Conservation (phyloP, 768 basidiomycete genomes). For the Nidularia sp. region DNA sequence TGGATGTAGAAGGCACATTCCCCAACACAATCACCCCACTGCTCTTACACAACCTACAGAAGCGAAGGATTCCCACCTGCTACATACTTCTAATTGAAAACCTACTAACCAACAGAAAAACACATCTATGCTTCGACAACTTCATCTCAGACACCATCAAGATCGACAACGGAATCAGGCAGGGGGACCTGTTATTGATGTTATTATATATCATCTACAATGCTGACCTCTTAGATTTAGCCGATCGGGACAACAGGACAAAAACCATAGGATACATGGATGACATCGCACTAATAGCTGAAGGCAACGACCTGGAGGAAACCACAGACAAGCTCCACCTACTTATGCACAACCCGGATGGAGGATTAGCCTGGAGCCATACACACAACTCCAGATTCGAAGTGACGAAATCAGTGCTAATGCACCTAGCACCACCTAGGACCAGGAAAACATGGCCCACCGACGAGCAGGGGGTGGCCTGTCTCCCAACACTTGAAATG, state of each 20-base stretch:
- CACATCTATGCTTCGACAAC: conserved; percentile 12
- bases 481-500: neutral
- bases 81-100: conserved; percentile 12
- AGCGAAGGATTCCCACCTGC: conserved; percentile 15
- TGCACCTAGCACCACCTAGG: conserved; percentile 11
- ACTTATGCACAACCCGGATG: conserved; percentile 18
- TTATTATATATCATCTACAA: conserved; percentile 21
- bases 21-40: conserved; percentile 26
- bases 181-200: conserved; percentile 16
- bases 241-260: conserved; percentile 1
- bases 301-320: conserved; percentile 13
- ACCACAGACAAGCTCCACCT: conserved; percentile 13
- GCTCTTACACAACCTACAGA: conserved; percentile 25
- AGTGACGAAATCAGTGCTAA: conserved; percentile 20
- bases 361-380: conserved; percentile 17
- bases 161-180: conserved; percentile 11
- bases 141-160: conserved; percentile 7
- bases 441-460: neutral
- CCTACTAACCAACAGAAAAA: conserved; percentile 10
- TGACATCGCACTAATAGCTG: conserved; percentile 17
- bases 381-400: conserved; percentile 25
- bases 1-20: conserved; percentile 41
- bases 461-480: neutral
- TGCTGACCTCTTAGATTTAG: conserved; percentile 12
- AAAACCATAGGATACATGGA: conserved; percentile 23